phyloP scores from a whole-genome alignment of 257 asterid genomes.

The Haberlea rhodopensis region DNA sequence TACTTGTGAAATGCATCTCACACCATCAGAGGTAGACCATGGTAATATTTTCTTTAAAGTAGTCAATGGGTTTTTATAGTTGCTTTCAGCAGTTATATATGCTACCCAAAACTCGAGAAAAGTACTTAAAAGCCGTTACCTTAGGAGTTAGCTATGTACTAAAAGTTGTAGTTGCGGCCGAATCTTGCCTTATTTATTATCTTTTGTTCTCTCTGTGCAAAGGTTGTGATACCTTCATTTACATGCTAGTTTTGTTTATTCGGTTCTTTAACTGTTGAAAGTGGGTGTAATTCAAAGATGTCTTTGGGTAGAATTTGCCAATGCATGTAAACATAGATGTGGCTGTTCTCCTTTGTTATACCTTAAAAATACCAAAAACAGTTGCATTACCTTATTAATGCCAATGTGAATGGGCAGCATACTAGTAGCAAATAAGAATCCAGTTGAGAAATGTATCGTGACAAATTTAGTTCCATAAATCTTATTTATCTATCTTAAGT shows the following conservation, averaged over 20 bases:
- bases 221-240: background rate
- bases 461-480: background rate
- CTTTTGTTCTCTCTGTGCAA: background rate
- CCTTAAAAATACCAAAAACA: background rate
- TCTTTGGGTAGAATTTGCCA: background rate
- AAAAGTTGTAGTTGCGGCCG: background rate
- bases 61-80: background rate
- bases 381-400: background rate
- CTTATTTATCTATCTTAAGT: background rate
- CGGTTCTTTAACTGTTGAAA: background rate
- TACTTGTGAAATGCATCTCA: background rate
- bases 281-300: background rate
- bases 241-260: background rate
- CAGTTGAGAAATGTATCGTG: slow-evolving; percentile 2
- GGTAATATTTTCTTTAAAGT: background rate
- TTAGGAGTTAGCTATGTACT: background rate
- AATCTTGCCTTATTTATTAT: background rate
- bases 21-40: background rate
- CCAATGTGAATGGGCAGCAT: background rate
- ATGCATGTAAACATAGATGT: no score
- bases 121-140: background rate
- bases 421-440: slow-evolving; percentile 6
- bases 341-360: no score
- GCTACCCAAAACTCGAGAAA: background rate
- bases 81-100: background rate